Percentiles rank a stretch among this genome's conserved stretches.
Conservation (phyloP, 371 early-diverging fungal genomes). For the Lichtheimia ramosa region DNA sequence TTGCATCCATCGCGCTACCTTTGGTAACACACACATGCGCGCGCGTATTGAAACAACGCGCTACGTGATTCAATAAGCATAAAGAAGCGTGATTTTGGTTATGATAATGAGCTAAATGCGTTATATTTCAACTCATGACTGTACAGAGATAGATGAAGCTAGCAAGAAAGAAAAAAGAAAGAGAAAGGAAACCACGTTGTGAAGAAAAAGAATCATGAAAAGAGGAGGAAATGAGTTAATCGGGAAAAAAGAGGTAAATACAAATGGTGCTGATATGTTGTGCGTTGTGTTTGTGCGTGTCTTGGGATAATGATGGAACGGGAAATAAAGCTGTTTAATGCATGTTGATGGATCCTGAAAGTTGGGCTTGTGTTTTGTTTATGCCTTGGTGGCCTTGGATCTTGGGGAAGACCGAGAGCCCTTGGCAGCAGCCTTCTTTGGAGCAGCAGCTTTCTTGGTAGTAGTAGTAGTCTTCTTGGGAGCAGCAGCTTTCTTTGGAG, state of each 20-base stretch:
- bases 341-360: background rate
- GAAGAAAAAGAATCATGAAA: background rate
- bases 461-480: conserved; percentile 15
- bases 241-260: background rate
- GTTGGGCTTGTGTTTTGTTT: conserved; percentile 1
- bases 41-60: background rate
- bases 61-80: no score
- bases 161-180: conserved; percentile 6
- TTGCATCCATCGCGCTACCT: no score
- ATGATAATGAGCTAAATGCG: background rate
- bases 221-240: conserved; percentile 7
- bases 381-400: conserved; percentile 26
- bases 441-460: conserved; percentile 26
- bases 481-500: conserved; percentile 30
- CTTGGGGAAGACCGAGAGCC: background rate
- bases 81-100: no score
- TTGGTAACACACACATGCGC: background rate
- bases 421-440: conserved; percentile 13
- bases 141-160: conserved; percentile 8
- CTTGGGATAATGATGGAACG: background rate
- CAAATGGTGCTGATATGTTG: conserved; percentile 5
- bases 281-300: background rate
- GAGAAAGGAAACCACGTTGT: conserved; percentile 2
- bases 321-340: background rate
- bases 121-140: conserved; percentile 9